phyloP scores from a whole-genome alignment of 768 basidiomycete species.

The Leccinum obscurum region DNA sequence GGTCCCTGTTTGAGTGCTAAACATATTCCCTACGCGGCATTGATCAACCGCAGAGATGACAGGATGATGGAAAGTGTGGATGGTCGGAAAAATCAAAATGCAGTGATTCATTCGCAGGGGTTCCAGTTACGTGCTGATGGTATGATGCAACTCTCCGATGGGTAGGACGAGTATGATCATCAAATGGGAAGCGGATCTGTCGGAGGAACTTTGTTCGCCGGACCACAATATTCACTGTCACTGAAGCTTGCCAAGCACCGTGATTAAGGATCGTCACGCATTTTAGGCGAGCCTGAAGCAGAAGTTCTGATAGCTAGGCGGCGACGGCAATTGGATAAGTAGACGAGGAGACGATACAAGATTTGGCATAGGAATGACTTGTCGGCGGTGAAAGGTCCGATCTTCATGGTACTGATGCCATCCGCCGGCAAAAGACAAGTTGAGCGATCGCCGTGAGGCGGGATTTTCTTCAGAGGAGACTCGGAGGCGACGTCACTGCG shows the following conservation, averaged over 20 bases:
- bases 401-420: background rate
- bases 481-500: too few species aligned
- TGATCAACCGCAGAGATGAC: background rate
- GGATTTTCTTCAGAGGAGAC: too few species aligned
- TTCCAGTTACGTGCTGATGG: too few species aligned
- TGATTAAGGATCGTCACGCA: too few species aligned
- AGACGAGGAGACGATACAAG: background rate
- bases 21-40: background rate
- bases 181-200: too few species aligned
- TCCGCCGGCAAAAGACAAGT: too few species aligned
- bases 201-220: background rate
- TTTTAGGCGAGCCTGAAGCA: background rate
- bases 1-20: background rate
- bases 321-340: background rate
- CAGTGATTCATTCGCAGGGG: too few species aligned
- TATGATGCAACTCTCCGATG: too few species aligned
- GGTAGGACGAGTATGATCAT: too few species aligned
- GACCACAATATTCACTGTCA: too few species aligned
- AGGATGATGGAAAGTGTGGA: background rate
- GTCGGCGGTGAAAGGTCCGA: background rate
- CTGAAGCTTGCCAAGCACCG: too few species aligned
- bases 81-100: background rate
- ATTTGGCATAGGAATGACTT: background rate
- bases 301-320: background rate
- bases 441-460: too few species aligned